A percentile compares a stretch with the other conserved stretches of the same genome.
These are phyloP conservation scores for Zopfia rhizophila DNA, from an alignment of 2,329 filamentous ascomycete genomes.

Conservation along the genomic window DNA sequence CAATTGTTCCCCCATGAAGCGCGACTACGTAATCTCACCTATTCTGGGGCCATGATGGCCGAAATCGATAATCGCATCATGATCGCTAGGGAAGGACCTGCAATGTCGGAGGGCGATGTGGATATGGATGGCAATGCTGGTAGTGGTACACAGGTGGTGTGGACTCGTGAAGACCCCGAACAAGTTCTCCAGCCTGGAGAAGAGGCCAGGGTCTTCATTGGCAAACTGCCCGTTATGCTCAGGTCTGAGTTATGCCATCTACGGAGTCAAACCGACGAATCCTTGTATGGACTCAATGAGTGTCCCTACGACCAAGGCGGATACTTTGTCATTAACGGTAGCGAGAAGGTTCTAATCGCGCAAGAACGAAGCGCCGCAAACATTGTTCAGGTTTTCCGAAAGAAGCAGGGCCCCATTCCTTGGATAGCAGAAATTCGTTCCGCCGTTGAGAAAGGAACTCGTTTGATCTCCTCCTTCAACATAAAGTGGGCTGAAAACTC, in stretches of 20 bases:
- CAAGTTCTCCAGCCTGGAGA: slow-evolving; percentile 47
- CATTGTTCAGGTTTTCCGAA: slow-evolving; percentile 99
- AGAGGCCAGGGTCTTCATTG: slow-evolving; percentile 84
- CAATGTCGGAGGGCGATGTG: slow-evolving; percentile 65
- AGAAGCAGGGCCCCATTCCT: slow-evolving; percentile 92
- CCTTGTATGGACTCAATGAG: slow-evolving; percentile 91
- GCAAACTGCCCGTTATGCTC: slow-evolving; percentile 96
- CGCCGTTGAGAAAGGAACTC: slow-evolving; percentile 93
- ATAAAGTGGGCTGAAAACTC: slow-evolving; percentile 91
- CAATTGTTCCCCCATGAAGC: slow-evolving; percentile 94
- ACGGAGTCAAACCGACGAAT: slow-evolving; percentile 82
- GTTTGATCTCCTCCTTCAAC: slow-evolving; percentile 90
- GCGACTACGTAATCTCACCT: slow-evolving; percentile 93
- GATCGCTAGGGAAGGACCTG: slow-evolving; percentile 79
- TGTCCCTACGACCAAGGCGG: slow-evolving; percentile 98
- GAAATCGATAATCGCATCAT: slow-evolving; percentile 87
- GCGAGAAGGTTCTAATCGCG: slow-evolving; percentile 97
- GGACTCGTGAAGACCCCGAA: slow-evolving; percentile 62
- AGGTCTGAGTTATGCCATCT: slow-evolving; percentile 96
- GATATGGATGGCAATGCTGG: slow-evolving; percentile 53
- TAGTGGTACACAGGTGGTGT: slow-evolving; percentile 53
- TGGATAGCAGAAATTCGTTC: slow-evolving; percentile 97
- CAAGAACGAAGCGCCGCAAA: slow-evolving; percentile 98
- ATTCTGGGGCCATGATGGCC: slow-evolving; percentile 90
- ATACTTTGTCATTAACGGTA: slow-evolving; percentile 99